Conservation (phyloP, 2,329 filamentous ascomycete species). For the Ophiostoma sp. region DNA sequence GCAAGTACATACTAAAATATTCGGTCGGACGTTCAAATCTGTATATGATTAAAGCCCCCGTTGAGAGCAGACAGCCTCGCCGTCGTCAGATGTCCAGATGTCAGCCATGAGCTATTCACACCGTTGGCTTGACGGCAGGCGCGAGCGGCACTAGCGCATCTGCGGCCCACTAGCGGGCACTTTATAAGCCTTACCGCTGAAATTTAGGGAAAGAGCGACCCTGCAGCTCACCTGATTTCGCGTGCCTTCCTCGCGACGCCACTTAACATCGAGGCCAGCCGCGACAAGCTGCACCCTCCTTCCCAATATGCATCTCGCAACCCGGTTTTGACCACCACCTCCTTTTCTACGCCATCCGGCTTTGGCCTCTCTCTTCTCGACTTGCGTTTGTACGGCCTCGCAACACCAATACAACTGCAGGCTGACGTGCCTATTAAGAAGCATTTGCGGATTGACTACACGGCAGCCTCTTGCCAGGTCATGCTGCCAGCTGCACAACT, state of each 20-base stretch:
- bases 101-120: neutral
- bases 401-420: neutral
- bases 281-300: neutral
- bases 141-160: neutral
- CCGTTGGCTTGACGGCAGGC: neutral
- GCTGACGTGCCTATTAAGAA: neutral
- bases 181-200: neutral
- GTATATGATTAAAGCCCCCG: neutral
- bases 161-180: neutral
- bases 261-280: slow-evolving; percentile 11
- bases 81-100: neutral
- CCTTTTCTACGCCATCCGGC: neutral
- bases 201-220: slow-evolving; percentile 20
- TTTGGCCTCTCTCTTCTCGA: neutral
- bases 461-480: slow-evolving; percentile 19
- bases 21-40: neutral
- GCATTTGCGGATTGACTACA: neutral
- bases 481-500: slow-evolving; percentile 29
- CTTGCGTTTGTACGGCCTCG: neutral
- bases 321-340: neutral
- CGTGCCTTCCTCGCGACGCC: slow-evolving; percentile 22
- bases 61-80: neutral
- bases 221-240: slow-evolving; percentile 30
- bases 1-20: no score
- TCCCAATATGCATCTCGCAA: neutral